Percentiles rank a stretch among this genome's conserved stretches.
These are phyloP conservation scores for Alternaria angustiovoidea DNA, from an alignment of 2,329 filamentous ascomycete species.

Conservation along the genomic window DNA sequence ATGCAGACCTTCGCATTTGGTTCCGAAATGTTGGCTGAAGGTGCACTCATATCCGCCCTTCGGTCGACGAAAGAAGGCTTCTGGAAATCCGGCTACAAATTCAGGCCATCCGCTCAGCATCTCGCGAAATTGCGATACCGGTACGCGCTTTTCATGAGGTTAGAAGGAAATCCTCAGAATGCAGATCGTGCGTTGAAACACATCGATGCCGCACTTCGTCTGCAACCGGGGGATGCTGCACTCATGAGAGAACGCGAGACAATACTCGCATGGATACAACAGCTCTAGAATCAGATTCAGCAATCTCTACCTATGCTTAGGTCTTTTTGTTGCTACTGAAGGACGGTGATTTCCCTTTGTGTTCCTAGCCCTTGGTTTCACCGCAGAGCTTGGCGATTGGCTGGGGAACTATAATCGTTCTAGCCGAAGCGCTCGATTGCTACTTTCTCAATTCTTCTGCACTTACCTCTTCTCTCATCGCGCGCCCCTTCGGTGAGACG, in stretches of 20 bases:
- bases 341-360: not conserved
- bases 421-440: not conserved
- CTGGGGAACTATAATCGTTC: not conserved
- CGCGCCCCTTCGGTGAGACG: not conserved
- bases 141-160: constrained; percentile 12
- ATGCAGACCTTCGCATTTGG: constrained; percentile 7
- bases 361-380: not conserved
- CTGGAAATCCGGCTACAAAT: constrained; percentile 20
- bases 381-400: not conserved
- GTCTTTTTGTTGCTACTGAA: not conserved
- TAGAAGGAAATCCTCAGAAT: constrained; percentile 5
- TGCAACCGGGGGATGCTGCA: constrained; percentile 13
- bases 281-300: not conserved
- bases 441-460: no score
- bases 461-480: not conserved
- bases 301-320: not conserved
- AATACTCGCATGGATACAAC: constrained; percentile 14
- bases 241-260: constrained; percentile 14
- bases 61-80: constrained; percentile 8
- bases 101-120: constrained; percentile 7
- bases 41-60: constrained; percentile 3
- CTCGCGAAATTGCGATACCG: constrained; percentile 20
- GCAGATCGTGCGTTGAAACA: not conserved
- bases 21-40: constrained; percentile 4
- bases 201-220: constrained; percentile 3